A percentile compares a stretch with the other conserved stretches of the same genome.
Conservation (phyloP, 2,329 filamentous ascomycete genomes). For the Dothidotthia symphoricarpi region DNA sequence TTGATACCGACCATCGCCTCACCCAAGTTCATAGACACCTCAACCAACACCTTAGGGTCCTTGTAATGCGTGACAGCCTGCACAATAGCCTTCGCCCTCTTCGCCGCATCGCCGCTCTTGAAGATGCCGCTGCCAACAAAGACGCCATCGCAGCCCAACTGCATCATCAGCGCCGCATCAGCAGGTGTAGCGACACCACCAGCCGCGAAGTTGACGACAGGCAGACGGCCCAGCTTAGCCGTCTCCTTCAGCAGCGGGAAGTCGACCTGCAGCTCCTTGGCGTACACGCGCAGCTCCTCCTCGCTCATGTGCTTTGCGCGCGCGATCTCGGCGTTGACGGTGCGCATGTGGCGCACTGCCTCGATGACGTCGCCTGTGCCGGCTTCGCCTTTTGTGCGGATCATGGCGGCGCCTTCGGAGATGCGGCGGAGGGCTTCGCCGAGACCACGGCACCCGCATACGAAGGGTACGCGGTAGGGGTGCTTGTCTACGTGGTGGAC, state of each 20-base stretch:
- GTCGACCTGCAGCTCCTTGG: constrained; percentile 77
- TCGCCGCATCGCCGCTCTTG: constrained; percentile 87
- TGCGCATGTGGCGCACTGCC: constrained; percentile 93
- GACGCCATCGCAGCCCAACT: constrained; percentile 94
- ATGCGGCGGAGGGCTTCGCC: constrained; percentile 91
- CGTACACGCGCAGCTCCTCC: constrained; percentile 72
- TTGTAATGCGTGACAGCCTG: constrained; percentile 88
- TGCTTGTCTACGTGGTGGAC: constrained; percentile 89
- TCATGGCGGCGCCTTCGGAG: constrained; percentile 94
- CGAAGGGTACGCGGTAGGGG: constrained; percentile 80
- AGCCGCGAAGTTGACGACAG: constrained; percentile 96
- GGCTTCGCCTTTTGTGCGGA: constrained; percentile 96
- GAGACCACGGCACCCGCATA: constrained; percentile 92
- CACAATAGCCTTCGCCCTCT: constrained; percentile 91
- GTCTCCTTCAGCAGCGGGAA: constrained; percentile 80
- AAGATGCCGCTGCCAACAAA: constrained; percentile 98
- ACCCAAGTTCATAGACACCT: constrained; percentile 85
- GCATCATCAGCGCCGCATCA: constrained; percentile 98
- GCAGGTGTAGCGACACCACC: constrained; percentile 99
- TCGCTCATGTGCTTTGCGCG: constrained; percentile 65
- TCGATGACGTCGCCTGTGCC: constrained; percentile 97
- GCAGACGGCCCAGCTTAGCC: constrained; percentile 80
- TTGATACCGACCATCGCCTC: constrained; percentile 98
- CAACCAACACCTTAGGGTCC: constrained; percentile 79
- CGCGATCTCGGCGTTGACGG: constrained; percentile 78